Percentiles rank a stretch among this genome's conserved stretches.
Conservation (phyloP, 108 stramenopile species). For the Epithemia pelagica region DNA sequence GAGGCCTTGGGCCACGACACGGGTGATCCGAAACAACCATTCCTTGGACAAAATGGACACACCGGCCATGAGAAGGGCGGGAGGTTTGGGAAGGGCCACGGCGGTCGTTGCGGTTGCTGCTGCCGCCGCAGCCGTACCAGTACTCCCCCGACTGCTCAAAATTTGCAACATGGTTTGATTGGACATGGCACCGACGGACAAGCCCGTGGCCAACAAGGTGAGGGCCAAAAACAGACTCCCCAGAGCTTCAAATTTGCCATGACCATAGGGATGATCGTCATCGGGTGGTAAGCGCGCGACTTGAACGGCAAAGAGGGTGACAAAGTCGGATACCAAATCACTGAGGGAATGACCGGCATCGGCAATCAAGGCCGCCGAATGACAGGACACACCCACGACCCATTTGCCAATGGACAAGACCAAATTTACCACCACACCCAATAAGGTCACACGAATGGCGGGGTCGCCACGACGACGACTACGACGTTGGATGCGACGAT, state of each 20-base stretch:
- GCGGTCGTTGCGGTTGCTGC: slow-evolving; percentile 29
- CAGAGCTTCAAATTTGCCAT: slow-evolving; percentile 93
- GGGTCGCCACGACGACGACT: slow-evolving; percentile 18
- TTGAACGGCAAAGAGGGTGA: slow-evolving; percentile 89
- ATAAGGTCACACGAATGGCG: slow-evolving; percentile 80
- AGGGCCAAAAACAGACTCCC: slow-evolving; percentile 87
- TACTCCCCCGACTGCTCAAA: slow-evolving; percentile 19
- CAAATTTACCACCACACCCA: slow-evolving; percentile 81
- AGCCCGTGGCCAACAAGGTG: slow-evolving; percentile 84
- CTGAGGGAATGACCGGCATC: slow-evolving; percentile 93
- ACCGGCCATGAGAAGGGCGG: slow-evolving; percentile 78
- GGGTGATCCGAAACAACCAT: slow-evolving; percentile 86
- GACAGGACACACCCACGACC: slow-evolving; percentile 68
- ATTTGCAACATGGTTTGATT: slow-evolving; percentile 52
- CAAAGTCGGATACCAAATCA: slow-evolving; percentile 89
- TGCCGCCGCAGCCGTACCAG: slow-evolving; percentile 25
- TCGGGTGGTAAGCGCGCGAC: slow-evolving; percentile 79
- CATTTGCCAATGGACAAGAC: slow-evolving; percentile 68
- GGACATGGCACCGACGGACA: slow-evolving; percentile 75
- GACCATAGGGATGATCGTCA: slow-evolving; percentile 94
- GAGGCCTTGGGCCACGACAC: slow-evolving; percentile 67
- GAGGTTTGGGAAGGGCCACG: slow-evolving; percentile 44
- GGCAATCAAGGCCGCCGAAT: slow-evolving; percentile 85
- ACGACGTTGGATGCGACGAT: slow-evolving; percentile 5
- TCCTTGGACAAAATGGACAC: slow-evolving; percentile 89